Percentiles rank a stretch among this genome's conserved stretches.
Evolutionary conservation across 257 asterid genomes (phyloP).

Genomic region (Lycium barbarum): DNA sequence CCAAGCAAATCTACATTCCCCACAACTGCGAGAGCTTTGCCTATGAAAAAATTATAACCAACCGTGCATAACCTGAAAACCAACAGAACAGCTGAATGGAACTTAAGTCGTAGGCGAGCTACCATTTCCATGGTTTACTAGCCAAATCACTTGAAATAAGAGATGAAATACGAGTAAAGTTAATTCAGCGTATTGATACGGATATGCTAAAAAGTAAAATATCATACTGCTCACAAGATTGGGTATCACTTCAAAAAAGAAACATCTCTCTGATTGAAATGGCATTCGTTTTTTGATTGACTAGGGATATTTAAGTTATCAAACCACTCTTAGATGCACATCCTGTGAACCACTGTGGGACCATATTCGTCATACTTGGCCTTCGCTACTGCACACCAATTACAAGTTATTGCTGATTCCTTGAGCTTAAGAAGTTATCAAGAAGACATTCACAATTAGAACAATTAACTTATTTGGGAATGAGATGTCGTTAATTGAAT

Average conservation of each 20-base stretch:
- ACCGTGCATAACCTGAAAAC: too few relatives aligned
- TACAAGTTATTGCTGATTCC: background rate
- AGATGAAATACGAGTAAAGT: background rate
- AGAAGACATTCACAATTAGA: too few relatives aligned
- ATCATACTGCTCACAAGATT: background rate
- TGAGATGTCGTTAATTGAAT: background rate
- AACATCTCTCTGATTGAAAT: background rate
- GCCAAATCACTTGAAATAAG: background rate
- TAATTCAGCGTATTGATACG: background rate
- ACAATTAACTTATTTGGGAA: background rate
- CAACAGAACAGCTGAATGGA: background rate
- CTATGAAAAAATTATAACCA: too few relatives aligned
- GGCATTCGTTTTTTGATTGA: background rate
- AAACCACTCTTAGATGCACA: constrained; percentile 12
- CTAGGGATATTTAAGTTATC: background rate
- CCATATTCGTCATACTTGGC: constrained; percentile 6
- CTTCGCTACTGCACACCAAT: constrained; percentile 6
- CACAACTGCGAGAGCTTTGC: too few relatives aligned
- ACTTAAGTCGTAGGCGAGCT: background rate
- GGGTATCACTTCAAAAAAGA: background rate
- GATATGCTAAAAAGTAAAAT: background rate
- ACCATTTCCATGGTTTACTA: background rate
- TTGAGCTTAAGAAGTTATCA: too few relatives aligned
- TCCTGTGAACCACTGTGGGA: constrained; percentile 6
- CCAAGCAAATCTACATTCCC: too few relatives aligned